Evolutionary conservation across 1,139 yeast species (phyloP), one percentile per base, ranked within the genome.

Genomic region (Spathaspora sp.): DNA sequence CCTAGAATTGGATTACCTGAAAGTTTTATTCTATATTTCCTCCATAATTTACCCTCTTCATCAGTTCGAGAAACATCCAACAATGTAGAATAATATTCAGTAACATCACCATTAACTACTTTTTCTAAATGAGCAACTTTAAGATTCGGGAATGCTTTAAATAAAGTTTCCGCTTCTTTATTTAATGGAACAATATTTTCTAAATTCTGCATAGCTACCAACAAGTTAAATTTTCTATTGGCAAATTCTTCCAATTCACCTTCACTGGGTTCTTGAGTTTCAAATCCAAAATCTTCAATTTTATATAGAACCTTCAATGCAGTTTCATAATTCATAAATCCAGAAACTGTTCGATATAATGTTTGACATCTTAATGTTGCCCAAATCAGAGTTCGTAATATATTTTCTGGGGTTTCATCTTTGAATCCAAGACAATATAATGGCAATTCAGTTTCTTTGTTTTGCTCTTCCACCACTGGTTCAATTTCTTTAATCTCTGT

Each of bases 1-100:
- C 97, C 97, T 24, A 89, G 67, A 36, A 89, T 86, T 2, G 97
- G 97, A 59, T 89, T 82, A 1, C 97, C 97, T 0, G 95, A 84
- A 10, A 89, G 67, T 45, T 72, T 73, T 8, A 89, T 74, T 48
- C 80, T 72, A 56, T 74, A 85, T 41, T 72, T 70, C 5, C 82
- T 83, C 20, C 23, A 24, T 25, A 81, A 67, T 11, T 69, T 57
- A 1, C 82, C 81, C 3, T 60, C 63, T 9, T 23, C 69, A 42
- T 72, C 72, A 20, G 63, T 58, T 29, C 61, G 67, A 16, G 66
- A 67, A 0, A 81, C 79, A 60, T 85, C 88, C 34, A 87, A 72
- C 47, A 86, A 62, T 34, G 84, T 78, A 0, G 95, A 84, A 55
- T 80, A 88, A 56, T 71, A 86, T 1, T 51, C 52, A 0, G 60